Conservation (phyloP, 2,329 filamentous ascomycete species). For the Beauveria scarabaeidicola region DNA sequence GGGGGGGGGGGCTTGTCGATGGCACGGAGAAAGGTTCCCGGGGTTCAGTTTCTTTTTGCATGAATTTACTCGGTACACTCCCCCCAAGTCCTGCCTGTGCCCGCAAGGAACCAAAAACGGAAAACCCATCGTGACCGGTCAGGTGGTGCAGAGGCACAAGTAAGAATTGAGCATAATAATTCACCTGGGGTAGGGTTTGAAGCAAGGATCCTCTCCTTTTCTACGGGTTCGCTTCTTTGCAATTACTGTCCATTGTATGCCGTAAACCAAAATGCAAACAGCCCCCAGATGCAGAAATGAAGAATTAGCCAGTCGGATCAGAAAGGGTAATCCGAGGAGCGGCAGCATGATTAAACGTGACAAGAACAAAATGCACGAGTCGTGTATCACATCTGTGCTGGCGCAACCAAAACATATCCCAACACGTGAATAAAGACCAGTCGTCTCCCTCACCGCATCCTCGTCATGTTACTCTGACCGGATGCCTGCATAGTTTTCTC, state of each 20-base stretch:
- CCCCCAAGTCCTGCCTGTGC: neutral
- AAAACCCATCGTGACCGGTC: neutral
- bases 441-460: neutral
- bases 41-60: neutral
- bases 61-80: constrained; percentile 4
- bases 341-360: neutral
- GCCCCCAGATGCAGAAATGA: neutral
- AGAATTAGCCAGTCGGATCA: neutral
- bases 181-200: neutral
- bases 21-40: constrained; percentile 2
- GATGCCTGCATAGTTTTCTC: neutral
- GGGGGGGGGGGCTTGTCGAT: neutral
- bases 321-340: neutral
- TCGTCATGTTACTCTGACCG: neutral
- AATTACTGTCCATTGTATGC: neutral
- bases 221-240: neutral
- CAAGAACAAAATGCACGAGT: neutral
- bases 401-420: neutral
- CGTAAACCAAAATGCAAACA: neutral
- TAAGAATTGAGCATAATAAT: neutral
- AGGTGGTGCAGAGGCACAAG: neutral
- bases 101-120: neutral
- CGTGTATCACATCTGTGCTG: neutral
- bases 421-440: neutral
- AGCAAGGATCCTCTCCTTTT: neutral